Evolutionary conservation across 208 protist species (phyloP), one percentile per base, ranked within the genome.

Genomic region (Crithidia sp.): DNA sequence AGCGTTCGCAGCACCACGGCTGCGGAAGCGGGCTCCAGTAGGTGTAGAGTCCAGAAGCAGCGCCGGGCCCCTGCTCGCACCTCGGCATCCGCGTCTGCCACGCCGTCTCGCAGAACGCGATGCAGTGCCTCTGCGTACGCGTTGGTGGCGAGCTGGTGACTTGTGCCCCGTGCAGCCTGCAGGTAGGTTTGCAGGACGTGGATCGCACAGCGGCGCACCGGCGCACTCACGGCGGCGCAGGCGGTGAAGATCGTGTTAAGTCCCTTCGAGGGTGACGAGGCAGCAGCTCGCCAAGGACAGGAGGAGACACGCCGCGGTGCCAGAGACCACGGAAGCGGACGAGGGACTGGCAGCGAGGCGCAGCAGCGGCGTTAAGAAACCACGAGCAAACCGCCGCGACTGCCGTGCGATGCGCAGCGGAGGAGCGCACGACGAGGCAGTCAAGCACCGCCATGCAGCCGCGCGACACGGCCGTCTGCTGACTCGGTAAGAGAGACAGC

Each of bases 361-460:
- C 19, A 90, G 41, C 7, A 93, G 58, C 4, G 79, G 62, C 3
- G 76, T 41, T 7, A 93, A 61, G n/a, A 71, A 91, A 89, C 87
- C 87, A 91, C 61, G 67, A 75, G 57, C 81, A 81, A 28, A 82
- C 43, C 5, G 55, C 62, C 2, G 77, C 67, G 12, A 57, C 54
- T 16, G 58, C 55, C 16, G 19, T 17, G 37, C 77, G 77, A 47
- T 28, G 52, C 12, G 45, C 13, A 45, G 62, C 28, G 6, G 62
- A 40, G 3, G 8, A 13, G 36, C 44, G 19, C 47, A 58, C 44
- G 28, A 52, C 8, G 49, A 17, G 16, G 50, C 58, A 37, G 36
- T 66, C 14, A 9, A 86, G 52, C 36, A 77, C 81, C 5, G 60
- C 58, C 41, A 77, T 54, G 4, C 77, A 57, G 5, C 65, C 69